Evolutionary conservation across 1,284 basidiomycete genomes (phyloP), one percentile per base, ranked within the genome.

Genomic region (Malassezia pachydermatis): DNA sequence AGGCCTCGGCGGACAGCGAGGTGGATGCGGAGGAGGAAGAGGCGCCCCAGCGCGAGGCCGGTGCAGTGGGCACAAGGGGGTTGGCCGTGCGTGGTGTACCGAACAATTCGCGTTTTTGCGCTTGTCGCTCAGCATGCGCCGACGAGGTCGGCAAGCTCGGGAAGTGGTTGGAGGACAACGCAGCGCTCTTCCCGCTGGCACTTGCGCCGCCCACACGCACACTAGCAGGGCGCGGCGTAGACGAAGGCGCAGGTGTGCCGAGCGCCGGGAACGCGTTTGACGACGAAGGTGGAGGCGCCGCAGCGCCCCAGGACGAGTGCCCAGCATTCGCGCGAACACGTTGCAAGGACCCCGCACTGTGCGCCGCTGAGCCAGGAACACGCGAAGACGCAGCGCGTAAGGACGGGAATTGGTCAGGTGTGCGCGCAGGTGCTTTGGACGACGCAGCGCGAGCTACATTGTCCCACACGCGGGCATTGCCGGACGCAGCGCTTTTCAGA

Each of bases 401-500:
- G 3, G 50, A 42, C 11, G 65, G 67, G 22, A 70, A 70, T 28
- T 63, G 59, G 39, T 59, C 51, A 0, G 54, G 41, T 6, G 54
- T 48, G 20, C 39, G 28, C 4, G 48, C 53, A 0, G 62, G 59
- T 37, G 53, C 52, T 1, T 49, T 49, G 2, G 56, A 58, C 0
- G 53, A 51, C 1, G 58, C 44, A 8, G 86, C 88, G 46, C 80
- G 80, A 17, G 86, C 88, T 32, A 94, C 88, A 20, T 87, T 81
- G 59, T 86, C 86, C 82, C 80, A 88, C 0, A 94, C 79, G 52
- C 81, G 78, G 40, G 79, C 75, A 1, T 81, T 80, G 4, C 80
- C 78, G 0, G 80, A 76, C 0, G 79, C 75, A 2, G 80, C 78
- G 45, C 84, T 80, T 69, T 90, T 90, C 32, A 83, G 84, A 60